These are phyloP conservation scores for Papiliotrema laurentii DNA, from an alignment of 1,284 basidiomycete genomes.

Conservation along the genomic window DNA sequence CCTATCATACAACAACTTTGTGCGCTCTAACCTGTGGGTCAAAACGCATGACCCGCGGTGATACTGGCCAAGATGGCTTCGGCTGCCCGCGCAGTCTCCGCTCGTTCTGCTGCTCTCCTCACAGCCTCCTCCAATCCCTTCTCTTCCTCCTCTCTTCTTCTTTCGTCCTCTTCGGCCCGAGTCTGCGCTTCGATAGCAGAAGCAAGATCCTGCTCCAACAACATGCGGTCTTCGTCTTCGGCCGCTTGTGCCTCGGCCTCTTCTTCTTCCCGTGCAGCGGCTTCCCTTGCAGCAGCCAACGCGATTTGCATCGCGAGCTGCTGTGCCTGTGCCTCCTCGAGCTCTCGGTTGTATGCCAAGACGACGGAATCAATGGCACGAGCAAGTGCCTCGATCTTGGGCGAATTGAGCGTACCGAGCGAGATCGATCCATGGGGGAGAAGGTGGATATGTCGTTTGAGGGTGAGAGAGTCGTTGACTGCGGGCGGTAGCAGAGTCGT, in stretches of 20 bases:
- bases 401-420: conserved; percentile 42
- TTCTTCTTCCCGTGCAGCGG: conserved; percentile 36
- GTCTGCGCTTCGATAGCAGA: conserved; percentile 40
- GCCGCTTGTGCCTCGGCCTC: conserved; percentile 32
- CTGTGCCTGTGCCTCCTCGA: conserved; percentile 36
- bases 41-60: conserved; percentile 11
- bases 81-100: conserved; percentile 37
- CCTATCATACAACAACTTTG: no score
- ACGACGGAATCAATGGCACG: conserved; percentile 41
- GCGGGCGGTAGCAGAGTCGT: conserved; percentile 32
- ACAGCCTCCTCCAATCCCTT: conserved; percentile 32
- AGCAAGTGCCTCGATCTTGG: conserved; percentile 42
- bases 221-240: conserved; percentile 35
- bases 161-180: conserved; percentile 36
- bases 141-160: conserved; percentile 28
- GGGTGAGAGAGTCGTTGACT: conserved; percentile 33
- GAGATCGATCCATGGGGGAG: conserved; percentile 43
- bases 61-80: conserved; percentile 42
- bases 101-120: conserved; percentile 34
- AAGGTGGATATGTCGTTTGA: conserved; percentile 41
- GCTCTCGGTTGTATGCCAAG: conserved; percentile 35
- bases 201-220: conserved; percentile 40
- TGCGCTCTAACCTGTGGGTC: no score
- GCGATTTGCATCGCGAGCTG: conserved; percentile 37
- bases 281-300: conserved; percentile 36